Base-by-base conservation (phyloP, 192 early-diverging fungal genomes). In the Coemansia furcata region DNA sequence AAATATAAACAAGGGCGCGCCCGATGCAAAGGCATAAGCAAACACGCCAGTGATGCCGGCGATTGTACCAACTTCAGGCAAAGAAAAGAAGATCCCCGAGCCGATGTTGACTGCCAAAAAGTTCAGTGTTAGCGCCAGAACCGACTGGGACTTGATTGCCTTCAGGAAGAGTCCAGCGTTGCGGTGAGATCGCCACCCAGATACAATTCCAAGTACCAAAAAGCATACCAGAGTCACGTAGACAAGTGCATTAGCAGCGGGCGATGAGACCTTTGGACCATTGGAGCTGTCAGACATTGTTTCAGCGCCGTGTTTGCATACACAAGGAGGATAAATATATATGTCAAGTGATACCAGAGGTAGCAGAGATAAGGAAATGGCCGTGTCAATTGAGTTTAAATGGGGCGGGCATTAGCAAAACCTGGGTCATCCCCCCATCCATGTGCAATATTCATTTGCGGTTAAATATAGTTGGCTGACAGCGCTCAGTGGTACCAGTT, bases 1-100 rank as follows among this genome's bases (percentile, higher is more conserved):
- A 55, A 91, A 85, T 26, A 86, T 71, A 43, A 89, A 61, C 55
- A 91, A 61, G 21, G 90, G 90, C 17, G 85, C 68, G 42, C 84
- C 85, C 14, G 87, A 84, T 1, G 87, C 85, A 72, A 91, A 69
- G 9, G 89, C 72, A 46, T 91, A 91, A 36, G 85, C 85, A 62
- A 90, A 83, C 10, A 89, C 79, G 15, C 90, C 90, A 9, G 88
- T 77, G 32, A 91, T 81, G 23, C 90, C 90, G 15, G 85, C 85
- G 37, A 86, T 85, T 43, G 87, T 83, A 35, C 85, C 89, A 49
- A 88, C 85, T 37, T 87, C 82, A 59, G 89, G 89, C 57, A 91
- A 75, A 9, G 86, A 83, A 47, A 86, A 90, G 69, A 91, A 79
- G 47, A 89, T 88, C 49, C 87, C 85, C 15, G 86, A 80, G 23